Percentiles rank a stretch among this genome's conserved stretches.
Conservation (phyloP, 768 basidiomycete species). For the Leucosporidium yakuticum region DNA sequence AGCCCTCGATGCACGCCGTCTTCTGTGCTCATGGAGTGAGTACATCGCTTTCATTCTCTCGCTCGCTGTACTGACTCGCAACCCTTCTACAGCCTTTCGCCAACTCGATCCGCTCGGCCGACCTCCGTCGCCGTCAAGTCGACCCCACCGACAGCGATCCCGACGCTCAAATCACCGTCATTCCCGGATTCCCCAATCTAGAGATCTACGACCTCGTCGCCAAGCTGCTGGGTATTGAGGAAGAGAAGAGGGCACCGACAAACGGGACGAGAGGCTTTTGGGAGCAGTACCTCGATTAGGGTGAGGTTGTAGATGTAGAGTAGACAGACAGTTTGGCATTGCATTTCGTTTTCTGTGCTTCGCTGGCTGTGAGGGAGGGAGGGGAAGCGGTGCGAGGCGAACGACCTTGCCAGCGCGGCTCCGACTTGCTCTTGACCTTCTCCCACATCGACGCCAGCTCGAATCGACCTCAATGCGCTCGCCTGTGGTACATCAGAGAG, state of each 20-base stretch:
- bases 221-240: constrained; percentile 41
- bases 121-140: constrained; percentile 42
- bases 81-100: constrained; percentile 56
- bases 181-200: constrained; percentile 77
- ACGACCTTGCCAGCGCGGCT: no score
- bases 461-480: no score
- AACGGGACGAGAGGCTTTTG: constrained; percentile 81
- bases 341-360: not conserved
- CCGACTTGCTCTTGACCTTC: no score
- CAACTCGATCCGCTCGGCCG: constrained; percentile 54
- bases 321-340: not conserved
- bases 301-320: not conserved
- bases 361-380: no score
- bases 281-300: constrained; percentile 60
- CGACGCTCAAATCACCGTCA: constrained; percentile 46
- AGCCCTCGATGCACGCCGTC: constrained; percentile 70
- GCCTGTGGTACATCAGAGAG: no score
- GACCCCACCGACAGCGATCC: constrained; percentile 59
- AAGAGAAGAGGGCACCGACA: constrained; percentile 50
- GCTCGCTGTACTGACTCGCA: no score
- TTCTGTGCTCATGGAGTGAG: constrained; percentile 73
- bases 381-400: no score
- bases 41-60: no score
- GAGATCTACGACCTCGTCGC: constrained; percentile 59
- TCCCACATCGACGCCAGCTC: no score